Base-by-base conservation (phyloP, 2,329 filamentous ascomycete species). In the Cercospora berteroae region DNA sequence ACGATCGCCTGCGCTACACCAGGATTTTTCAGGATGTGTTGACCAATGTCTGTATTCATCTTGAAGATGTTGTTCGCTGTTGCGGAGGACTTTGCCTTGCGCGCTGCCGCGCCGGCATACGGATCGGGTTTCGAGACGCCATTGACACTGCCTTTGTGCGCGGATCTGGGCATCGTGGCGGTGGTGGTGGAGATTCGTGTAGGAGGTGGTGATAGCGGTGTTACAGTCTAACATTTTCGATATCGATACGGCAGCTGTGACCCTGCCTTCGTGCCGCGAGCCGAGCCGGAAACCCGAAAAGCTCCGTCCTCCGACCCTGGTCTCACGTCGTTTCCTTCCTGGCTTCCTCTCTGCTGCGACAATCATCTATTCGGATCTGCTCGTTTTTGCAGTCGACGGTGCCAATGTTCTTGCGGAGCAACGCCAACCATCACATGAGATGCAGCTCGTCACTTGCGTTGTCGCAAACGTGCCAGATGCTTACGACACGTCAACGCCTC, bases 1-100 rank as follows among this genome's bases (percentile, higher is more conserved):
- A 94, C 91, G 73, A 95, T 94, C 61, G 89, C 89, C 77, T 91
- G 89, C 4, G 91, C 90, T 59, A 96, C 90, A 75, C 91, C 91
- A 1, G 92, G 92, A 79, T 96, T 96, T 80, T 97, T 97, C 72
- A 98, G 86, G 69, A 99, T 95, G 80, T 98, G 93, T 77, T 91
- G 89, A 74, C 94, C 93, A 72, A 95, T 87, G 79, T 94, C 88
- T 74, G 91, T 95, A 84, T 96, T 97, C 88, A 97, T 96, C 79
- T 96, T 96, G 87, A 98, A 98, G 80, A 97, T 92, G 75, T 92
- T 94, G 82, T 96, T 93, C 50, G 83, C 83, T 5, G 83, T 81
- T 44, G 80, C 79, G 76, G 67, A 67, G 62, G 71, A 71, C 60
- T 75, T 75, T 48, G 69, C 69, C 78, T 87, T 87, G 62, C 75